phyloP scores from a whole-genome alignment of 495 filamentous ascomycete species.

The Pyrenula aspistea region DNA sequence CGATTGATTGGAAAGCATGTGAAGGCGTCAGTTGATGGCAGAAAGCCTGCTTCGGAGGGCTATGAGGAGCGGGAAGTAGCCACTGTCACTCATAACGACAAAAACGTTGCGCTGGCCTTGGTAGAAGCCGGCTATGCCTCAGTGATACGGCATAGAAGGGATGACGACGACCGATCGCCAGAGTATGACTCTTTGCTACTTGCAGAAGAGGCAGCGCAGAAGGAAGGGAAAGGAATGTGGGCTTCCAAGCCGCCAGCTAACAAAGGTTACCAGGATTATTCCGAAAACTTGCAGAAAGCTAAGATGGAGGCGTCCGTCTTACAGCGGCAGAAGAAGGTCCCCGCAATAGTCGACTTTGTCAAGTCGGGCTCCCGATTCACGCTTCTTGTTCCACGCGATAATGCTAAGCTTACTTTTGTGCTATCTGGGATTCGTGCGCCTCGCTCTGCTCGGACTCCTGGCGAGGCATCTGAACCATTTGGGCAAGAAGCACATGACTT shows the following conservation, averaged over 20 bases:
- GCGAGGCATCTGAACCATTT: conserved; percentile 82
- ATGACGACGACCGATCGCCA: conserved; percentile 82
- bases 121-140: conserved; percentile 88
- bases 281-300: conserved; percentile 85
- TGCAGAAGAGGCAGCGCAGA: conserved; percentile 75
- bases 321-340: conserved; percentile 81
- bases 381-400: conserved; percentile 82
- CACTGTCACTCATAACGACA: conserved; percentile 69
- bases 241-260: conserved; percentile 67
- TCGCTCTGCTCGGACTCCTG: conserved; percentile 65
- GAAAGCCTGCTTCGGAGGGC: conserved; percentile 77
- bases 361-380: conserved; percentile 93
- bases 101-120: conserved; percentile 72
- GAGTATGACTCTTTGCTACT: conserved; percentile 88
- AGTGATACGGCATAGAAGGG: conserved; percentile 84
- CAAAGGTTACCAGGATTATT: conserved; percentile 77
- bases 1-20: conserved; percentile 93
- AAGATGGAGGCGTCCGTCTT: conserved; percentile 83
- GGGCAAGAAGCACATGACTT: conserved; percentile 90
- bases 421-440: conserved; percentile 92
- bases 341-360: conserved; percentile 92
- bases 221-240: conserved; percentile 91
- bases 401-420: conserved; percentile 89
- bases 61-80: conserved; percentile 93
- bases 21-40: conserved; percentile 74